Evolutionary conservation across 345 rosid genomes (phyloP), one percentile per base, ranked within the genome.

Genomic region (Corchorus capsularis): DNA sequence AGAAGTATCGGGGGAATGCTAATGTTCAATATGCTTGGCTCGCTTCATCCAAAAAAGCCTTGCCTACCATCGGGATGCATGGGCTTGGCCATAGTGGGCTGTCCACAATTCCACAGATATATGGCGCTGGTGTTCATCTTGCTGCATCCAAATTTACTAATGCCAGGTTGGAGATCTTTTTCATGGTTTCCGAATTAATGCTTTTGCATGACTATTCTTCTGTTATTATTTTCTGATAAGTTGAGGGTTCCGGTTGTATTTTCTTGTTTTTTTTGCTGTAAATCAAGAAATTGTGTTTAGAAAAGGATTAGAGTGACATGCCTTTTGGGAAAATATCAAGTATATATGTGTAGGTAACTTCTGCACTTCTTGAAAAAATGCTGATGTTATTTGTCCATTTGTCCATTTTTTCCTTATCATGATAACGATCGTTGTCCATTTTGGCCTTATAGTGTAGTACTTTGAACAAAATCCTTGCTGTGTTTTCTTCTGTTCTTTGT

Each of bases 11-110:
- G n/a, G 97, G 98, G 46, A 85, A 87, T 79, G 92, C 98, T 47
- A 94, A 92, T 78, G 85, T 96, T 75, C 79, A 80, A 66, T 87
- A 86, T 74, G 99, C 96, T 22, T 96, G 99, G 99, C 99, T 96
- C 85, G 87, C 92, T 85, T 71, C 88, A 56, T 82, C 94, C 45
- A 88, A 85, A 78, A 84, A 61, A 73, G 81, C 83, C 34, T 54
- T 92, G 41, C 72, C 86, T 50, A 77, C 82, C 0, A 49, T 96
- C 4, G 77, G 70, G 86, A 73, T 4, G 60, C 90, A 85, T 60
- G 98, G 98, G 43, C 88, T 94, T 76, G 92, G 96, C 67, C 86
- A 86, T 70, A 88, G 88, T 83, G 91, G 85, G 64, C 74, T 88
- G 22, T 87, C 86, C 75, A 72, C 77, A 46, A 80, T 83, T 53